phyloP scores from a whole-genome alignment of 306 rosid genomes.

The Castanea sativa region DNA sequence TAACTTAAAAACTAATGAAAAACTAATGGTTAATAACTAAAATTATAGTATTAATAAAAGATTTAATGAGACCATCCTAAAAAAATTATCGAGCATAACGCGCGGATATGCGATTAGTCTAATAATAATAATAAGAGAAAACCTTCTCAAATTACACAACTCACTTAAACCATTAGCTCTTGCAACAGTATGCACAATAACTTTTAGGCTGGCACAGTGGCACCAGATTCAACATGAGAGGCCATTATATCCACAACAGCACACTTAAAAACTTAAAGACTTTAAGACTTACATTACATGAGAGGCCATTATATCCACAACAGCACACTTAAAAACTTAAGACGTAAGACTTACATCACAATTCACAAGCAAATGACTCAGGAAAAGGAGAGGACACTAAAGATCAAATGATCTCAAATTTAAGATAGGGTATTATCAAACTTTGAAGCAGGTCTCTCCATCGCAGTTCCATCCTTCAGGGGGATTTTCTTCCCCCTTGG shows the following conservation, averaged over 20 bases:
- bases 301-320: background rate
- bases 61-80: no score
- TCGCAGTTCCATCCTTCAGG: constrained; percentile 59
- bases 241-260: background rate
- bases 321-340: background rate
- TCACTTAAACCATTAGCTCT: no score
- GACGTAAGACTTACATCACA: background rate
- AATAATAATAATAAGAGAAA: no score
- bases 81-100: no score
- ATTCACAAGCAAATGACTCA: background rate
- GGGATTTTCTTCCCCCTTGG: constrained; percentile 19
- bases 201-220: background rate
- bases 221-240: background rate
- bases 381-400: background rate
- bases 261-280: background rate
- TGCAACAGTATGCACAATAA: background rate
- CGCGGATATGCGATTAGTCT: no score
- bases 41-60: no score
- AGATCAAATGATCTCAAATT: background rate
- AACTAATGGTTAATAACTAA: no score
- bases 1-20: no score
- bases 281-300: background rate
- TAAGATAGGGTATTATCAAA: constrained; percentile 15
- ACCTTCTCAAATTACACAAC: no score
- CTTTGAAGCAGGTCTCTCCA: constrained; percentile 52